These are phyloP conservation scores for Trichoderma atrobrunneum DNA, from an alignment of 2,329 filamentous ascomycete genomes.

Conservation along the genomic window DNA sequence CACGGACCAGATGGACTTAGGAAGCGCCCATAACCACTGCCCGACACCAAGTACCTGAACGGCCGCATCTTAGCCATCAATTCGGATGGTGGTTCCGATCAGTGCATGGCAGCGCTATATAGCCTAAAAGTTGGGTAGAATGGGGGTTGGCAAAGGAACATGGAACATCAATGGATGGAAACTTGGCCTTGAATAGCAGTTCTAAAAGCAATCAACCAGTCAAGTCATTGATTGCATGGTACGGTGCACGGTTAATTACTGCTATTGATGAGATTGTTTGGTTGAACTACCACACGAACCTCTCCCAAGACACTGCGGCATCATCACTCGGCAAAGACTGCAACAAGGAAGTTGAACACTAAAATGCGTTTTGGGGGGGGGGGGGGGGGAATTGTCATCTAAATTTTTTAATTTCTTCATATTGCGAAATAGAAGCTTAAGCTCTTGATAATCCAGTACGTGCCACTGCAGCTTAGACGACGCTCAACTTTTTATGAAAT, in stretches of 20 bases:
- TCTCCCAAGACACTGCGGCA: neutral
- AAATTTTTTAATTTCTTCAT: neutral
- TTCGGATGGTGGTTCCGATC: neutral
- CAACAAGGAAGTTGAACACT: neutral
- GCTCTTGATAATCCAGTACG: conserved; percentile 5
- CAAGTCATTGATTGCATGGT: neutral
- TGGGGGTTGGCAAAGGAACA: neutral
- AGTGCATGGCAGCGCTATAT: neutral
- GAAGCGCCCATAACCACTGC: neutral
- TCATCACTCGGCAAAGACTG: neutral
- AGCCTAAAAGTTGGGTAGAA: neutral
- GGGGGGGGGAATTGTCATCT: too few relatives aligned
- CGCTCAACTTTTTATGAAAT: conserved; percentile 12
- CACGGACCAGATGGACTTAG: conserved; percentile 25
- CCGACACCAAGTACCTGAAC: neutral
- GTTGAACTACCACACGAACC: neutral
- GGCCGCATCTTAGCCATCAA: neutral
- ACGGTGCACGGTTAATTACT: neutral
- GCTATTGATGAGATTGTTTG: neutral
- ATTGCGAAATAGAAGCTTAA: neutral
- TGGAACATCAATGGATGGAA: too few relatives aligned
- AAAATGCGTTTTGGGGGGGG: neutral
- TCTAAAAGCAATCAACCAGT: neutral
- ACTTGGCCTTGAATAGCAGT: neutral
- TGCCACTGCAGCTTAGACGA: conserved; percentile 3